These are phyloP conservation scores for Chiua virens DNA, from an alignment of 768 basidiomycete genomes.

Conservation along the genomic window DNA sequence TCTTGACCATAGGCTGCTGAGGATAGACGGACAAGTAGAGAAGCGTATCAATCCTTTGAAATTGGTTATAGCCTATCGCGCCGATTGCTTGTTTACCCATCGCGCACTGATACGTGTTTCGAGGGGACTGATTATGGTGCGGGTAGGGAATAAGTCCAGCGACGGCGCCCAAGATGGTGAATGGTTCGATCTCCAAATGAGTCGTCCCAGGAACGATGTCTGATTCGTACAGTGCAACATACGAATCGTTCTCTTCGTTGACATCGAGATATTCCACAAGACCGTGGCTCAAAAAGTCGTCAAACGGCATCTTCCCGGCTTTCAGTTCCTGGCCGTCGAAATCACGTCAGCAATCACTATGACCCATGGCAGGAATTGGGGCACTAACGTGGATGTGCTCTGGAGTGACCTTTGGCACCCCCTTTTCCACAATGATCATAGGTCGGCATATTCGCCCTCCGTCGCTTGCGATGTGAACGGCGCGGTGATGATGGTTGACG, in stretches of 20 bases:
- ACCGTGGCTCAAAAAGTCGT: conserved; percentile 90
- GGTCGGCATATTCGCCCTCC: conserved; percentile 98
- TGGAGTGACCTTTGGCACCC: conserved; percentile 68
- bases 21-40: conserved; percentile 98
- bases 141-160: conserved; percentile 99
- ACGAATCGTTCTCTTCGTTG: conserved; percentile 98
- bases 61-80: conserved; percentile 96
- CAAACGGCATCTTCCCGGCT: conserved; percentile 75
- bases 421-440: conserved; percentile 92
- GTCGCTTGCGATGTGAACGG: conserved; percentile 95
- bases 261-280: conserved; percentile 98
- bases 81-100: conserved; percentile 99
- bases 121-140: conserved; percentile 98
- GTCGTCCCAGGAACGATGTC: conserved; percentile 83
- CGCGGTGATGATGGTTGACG: conserved; percentile 91
- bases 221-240: conserved; percentile 91
- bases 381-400: conserved; percentile 71
- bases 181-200: conserved; percentile 98
- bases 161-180: conserved; percentile 95
- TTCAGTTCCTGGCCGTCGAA: conserved; percentile 64
- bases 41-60: conserved; percentile 95
- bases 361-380: neutral
- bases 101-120: conserved; percentile 99
- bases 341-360: conserved; percentile 4
- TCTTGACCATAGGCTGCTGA: conserved; percentile 99